Evolutionary conservation across 1,139 yeast species (phyloP).

Genomic region (Wickerhamomyces sp.): DNA sequence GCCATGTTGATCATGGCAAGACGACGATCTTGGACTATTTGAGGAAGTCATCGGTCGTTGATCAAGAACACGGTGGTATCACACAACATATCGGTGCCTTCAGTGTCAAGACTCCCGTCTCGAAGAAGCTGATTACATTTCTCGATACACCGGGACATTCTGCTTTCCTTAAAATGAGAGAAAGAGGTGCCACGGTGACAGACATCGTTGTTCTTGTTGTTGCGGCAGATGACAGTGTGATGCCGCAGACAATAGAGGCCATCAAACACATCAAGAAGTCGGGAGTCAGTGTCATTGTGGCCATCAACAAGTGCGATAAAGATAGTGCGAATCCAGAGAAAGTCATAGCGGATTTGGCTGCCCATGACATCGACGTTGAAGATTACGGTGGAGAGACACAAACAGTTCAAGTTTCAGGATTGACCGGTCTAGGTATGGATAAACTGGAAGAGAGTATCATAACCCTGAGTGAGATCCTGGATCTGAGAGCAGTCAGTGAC

Average conservation of each 20-base stretch:
- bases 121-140: slow-evolving; percentile 77
- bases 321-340: slow-evolving; percentile 62
- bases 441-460: slow-evolving; percentile 85
- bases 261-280: slow-evolving; percentile 79
- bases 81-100: slow-evolving; percentile 99
- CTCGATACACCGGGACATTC: slow-evolving; percentile 99
- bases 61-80: slow-evolving; percentile 90
- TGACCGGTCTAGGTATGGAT: slow-evolving; percentile 81
- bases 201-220: slow-evolving; percentile 90
- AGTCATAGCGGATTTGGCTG: slow-evolving; percentile 72
- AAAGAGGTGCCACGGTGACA: slow-evolving; percentile 91
- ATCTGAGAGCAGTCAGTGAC: slow-evolving; percentile 49
- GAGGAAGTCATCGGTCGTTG: slow-evolving; percentile 78
- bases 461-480: slow-evolving; percentile 78
- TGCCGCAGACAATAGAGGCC: slow-evolving; percentile 97
- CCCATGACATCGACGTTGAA: slow-evolving; percentile 79
- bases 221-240: slow-evolving; percentile 97
- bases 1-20: slow-evolving; percentile 98
- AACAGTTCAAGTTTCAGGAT: slow-evolving; percentile 81
- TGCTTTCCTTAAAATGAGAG: slow-evolving; percentile 93
- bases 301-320: slow-evolving; percentile 88
- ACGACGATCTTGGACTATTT: slow-evolving; percentile 87
- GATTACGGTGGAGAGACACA: slow-evolving; percentile 96
- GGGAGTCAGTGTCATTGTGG: slow-evolving; percentile 56
- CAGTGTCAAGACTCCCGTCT: slow-evolving; percentile 69